Base-by-base conservation (phyloP, 1,284 basidiomycete species). In the Neotropicomus parvogracilis region DNA sequence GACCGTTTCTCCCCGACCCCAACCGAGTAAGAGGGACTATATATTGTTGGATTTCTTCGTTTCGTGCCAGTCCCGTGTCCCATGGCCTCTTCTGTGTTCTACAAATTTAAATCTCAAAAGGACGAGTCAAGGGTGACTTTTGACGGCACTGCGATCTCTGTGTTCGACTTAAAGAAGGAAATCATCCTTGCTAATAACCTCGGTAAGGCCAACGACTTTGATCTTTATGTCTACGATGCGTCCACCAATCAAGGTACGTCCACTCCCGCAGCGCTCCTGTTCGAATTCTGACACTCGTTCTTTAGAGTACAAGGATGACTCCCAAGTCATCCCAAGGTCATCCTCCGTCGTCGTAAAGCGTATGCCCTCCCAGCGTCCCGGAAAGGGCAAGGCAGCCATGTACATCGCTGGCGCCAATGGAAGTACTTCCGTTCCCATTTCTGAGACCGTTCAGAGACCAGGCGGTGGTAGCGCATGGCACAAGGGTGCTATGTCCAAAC, bases 151-250 rank as follows among this genome's bases (percentile, higher is more conserved):
- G 92, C 93, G 56, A 97, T 99, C 66, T 95, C 93, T 62, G 92
- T 99, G 56, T 99, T 97, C 79, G 97, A 99, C 71, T 77, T 99
- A 68, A 99, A 99, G 76, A 90, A 88, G 74, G 95, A 99, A 74
- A 92, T 99, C 67, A 95, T 99, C 63, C 75, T 97, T 56, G 89
- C 88, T 65, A 97, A 97, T 70, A 95, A 91, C 69, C 85, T 99
- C 62, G 83, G 83, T 72, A 97, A 97, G 74, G 93, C 93, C 53
- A 92, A 88, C 65, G 97, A 99, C 67, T 98, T 99, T 75, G 97
- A 99, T 70, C 78, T 99, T 33, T 83, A 83, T 48, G 76, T 99
- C 27, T 88, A 85, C 63, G 92, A 97, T 64, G 75, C 81, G 44
- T 81, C 84, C n/a, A 85, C 87, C 11, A 87, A 90, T 55, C 88